phyloP scores from a whole-genome alignment of 805 yeast species.

The Suhomyces tanzawaensis region DNA sequence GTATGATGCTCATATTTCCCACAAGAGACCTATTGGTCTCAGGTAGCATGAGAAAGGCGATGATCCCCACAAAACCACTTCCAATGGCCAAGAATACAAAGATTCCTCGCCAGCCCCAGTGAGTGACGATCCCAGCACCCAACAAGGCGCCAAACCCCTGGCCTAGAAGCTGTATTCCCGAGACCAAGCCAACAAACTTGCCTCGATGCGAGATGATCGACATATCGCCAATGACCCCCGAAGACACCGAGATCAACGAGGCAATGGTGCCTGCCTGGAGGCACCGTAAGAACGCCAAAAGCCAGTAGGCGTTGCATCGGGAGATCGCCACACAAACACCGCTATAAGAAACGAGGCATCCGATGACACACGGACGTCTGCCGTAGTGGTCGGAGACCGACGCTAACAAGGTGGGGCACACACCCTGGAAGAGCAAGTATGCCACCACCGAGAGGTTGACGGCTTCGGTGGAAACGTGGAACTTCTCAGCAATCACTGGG shows the following conservation, averaged over 20 bases:
- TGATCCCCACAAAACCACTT: conserved; percentile 44
- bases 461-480: conserved; percentile 53
- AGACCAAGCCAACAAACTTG: conserved; percentile 59
- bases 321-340: conserved; percentile 70
- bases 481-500: conserved; percentile 51
- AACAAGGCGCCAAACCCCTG: conserved; percentile 79
- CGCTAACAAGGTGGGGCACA: conserved; percentile 69
- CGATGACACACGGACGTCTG: conserved; percentile 62
- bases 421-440: conserved; percentile 72
- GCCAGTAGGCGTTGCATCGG: conserved; percentile 51
- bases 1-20: conserved; percentile 70
- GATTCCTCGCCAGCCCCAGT: conserved; percentile 65
- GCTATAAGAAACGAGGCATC: conserved; percentile 54
- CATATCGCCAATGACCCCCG: conserved; percentile 74
- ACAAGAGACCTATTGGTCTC: conserved; percentile 73
- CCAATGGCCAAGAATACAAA: conserved; percentile 74
- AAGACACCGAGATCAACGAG: conserved; percentile 66
- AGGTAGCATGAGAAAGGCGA: conserved; percentile 47
- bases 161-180: conserved; percentile 68
- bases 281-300: conserved; percentile 64
- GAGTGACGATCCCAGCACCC: conserved; percentile 40
- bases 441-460: conserved; percentile 75
- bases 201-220: conserved; percentile 69
- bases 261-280: conserved; percentile 78
- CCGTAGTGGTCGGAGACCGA: conserved; percentile 70